Percentiles rank a stretch among this genome's conserved stretches.
These are phyloP conservation scores for Solanum megistacrolobum DNA, from an alignment of 257 asterid genomes.

Conservation along the genomic window DNA sequence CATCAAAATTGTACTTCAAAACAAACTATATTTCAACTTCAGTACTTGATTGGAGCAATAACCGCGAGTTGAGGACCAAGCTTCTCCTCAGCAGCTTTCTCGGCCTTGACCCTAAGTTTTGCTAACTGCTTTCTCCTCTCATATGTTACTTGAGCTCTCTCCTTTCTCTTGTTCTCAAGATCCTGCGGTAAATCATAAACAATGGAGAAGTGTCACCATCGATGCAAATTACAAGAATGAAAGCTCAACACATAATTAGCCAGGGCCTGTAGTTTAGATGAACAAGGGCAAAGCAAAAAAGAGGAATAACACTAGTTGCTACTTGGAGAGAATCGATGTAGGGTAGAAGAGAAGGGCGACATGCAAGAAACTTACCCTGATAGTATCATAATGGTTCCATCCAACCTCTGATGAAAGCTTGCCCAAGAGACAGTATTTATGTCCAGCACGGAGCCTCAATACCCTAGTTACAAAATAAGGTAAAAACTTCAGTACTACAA, in stretches of 20 bases:
- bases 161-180: neutral
- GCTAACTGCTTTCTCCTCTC: slow-evolving; percentile 3
- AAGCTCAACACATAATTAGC: neutral
- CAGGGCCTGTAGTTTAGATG: neutral
- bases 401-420: slow-evolving; percentile 4
- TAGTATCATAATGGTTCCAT: neutral
- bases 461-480: neutral
- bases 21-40: neutral
- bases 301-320: too few relatives aligned
- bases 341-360: neutral
- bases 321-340: neutral
- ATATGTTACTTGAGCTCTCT: neutral
- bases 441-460: neutral
- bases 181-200: neutral
- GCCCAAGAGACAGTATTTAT: neutral
- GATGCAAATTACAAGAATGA: neutral
- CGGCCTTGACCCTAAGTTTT: neutral
- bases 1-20: neutral
- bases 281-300: neutral
- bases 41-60: neutral
- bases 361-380: neutral
- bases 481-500: neutral
- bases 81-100: slow-evolving; percentile 1
- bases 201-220: neutral
- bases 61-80: neutral